Evolutionary conservation across 495 filamentous ascomycete genomes (phyloP).

Genomic region (Bryoglossum gracile): DNA sequence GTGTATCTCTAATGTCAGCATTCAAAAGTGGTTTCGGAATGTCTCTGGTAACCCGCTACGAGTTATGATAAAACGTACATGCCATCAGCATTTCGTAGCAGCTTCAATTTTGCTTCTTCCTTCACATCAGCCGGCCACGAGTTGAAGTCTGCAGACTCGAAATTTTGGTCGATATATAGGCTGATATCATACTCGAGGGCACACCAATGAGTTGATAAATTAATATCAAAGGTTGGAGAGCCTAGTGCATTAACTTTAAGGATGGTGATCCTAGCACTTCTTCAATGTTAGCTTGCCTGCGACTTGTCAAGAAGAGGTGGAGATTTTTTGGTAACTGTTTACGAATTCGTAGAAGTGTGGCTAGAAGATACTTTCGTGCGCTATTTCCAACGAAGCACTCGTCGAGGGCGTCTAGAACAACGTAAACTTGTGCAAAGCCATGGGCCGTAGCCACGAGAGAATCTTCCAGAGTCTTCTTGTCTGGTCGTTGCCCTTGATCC

Average conservation of each 20-base stretch:
- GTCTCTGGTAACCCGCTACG: not conserved
- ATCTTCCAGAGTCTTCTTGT: slow-evolving; percentile 5
- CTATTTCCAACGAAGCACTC: slow-evolving; percentile 15
- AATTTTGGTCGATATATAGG: slow-evolving; percentile 10
- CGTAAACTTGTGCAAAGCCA: slow-evolving; percentile 13
- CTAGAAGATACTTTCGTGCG: not conserved
- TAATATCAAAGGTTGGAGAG: not conserved
- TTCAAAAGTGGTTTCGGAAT: not conserved
- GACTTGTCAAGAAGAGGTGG: slow-evolving; percentile 26
- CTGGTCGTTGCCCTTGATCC: slow-evolving; percentile 3
- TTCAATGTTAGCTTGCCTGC: slow-evolving; percentile 24
- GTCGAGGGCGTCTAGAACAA: slow-evolving; percentile 21
- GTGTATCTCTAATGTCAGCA: slow-evolving; percentile 1
- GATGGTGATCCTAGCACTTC: not conserved
- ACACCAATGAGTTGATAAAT: not conserved
- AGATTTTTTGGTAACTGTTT: slow-evolving; percentile 6
- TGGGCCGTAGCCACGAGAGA: slow-evolving; percentile 13
- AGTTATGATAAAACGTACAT: slow-evolving; percentile 12
- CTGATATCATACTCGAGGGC: slow-evolving; percentile 22
- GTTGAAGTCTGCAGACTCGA: not conserved
- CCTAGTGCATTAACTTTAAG: too few species aligned
- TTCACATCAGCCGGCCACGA: slow-evolving; percentile 10
- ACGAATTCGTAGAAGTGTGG: not conserved
- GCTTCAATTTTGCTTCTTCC: not conserved
- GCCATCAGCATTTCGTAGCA: slow-evolving; percentile 11